phyloP scores from a whole-genome alignment of 306 rosid species.

The Lathyrus tuberosus region DNA sequence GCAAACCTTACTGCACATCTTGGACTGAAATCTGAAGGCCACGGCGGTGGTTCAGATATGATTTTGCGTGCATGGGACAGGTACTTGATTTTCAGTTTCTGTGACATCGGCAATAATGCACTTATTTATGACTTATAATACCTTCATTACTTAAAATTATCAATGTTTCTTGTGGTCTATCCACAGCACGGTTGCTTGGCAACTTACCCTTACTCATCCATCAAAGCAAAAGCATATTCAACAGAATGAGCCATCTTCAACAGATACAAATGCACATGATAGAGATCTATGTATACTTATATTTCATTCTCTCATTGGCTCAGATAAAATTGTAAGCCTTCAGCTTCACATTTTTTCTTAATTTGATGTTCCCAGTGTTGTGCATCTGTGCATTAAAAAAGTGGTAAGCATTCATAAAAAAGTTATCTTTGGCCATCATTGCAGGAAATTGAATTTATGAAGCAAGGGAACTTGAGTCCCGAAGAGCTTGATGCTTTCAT shows the following conservation, averaged over 20 bases:
- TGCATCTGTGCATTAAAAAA: conserved; percentile 17
- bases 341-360: conserved; percentile 27
- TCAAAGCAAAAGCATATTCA: conserved; percentile 48
- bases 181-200: conserved; percentile 90
- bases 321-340: conserved; percentile 76
- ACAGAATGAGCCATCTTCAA: conserved; percentile 41
- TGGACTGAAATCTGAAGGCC: conserved; percentile 71
- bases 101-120: conserved; percentile 1
- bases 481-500: conserved; percentile 81
- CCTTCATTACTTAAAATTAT: conserved; percentile 30
- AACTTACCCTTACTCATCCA: conserved; percentile 63
- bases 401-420: conserved; percentile 1
- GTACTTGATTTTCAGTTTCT: conserved; percentile 42
- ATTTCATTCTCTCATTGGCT: conserved; percentile 64
- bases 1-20: conserved; percentile 70
- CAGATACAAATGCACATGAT: conserved; percentile 46
- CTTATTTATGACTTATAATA: conserved; percentile 15
- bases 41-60: conserved; percentile 71
- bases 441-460: conserved; percentile 92
- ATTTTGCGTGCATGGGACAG: conserved; percentile 87
- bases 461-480: conserved; percentile 65
- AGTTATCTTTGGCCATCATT: conserved; percentile 34
- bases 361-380: conserved; percentile 26
- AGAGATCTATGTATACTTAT: conserved; percentile 64
- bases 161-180: conserved; percentile 36